A percentile compares a stretch with the other conserved stretches of the same genome.
Conservation (phyloP, 1,284 basidiomycete genomes). For the Austroboletus niveus region DNA sequence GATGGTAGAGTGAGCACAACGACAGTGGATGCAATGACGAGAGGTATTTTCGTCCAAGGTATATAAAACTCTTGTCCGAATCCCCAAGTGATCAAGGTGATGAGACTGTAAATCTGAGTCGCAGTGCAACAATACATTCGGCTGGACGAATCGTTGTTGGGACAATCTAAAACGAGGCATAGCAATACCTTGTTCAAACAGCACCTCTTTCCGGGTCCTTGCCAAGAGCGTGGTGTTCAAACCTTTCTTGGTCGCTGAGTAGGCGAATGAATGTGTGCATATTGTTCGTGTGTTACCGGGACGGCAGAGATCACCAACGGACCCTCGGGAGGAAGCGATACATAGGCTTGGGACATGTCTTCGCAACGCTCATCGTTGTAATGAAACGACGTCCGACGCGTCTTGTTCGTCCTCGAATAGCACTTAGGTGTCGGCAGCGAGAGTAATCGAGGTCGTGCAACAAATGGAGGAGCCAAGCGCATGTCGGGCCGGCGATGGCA, state of each 20-base stretch:
- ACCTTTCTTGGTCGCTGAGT: constrained; percentile 13
- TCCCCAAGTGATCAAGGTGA: background rate
- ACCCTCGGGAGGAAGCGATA: constrained; percentile 30
- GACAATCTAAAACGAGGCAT: too few relatives aligned
- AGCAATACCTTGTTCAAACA: constrained; percentile 23
- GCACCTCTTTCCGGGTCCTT: constrained; percentile 18
- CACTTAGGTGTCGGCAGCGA: constrained; percentile 18
- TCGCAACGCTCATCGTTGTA: constrained; percentile 19
- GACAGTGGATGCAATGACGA: background rate
- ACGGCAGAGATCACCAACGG: constrained; percentile 21
- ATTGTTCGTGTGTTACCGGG: constrained; percentile 22
- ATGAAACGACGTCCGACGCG: constrained; percentile 13
- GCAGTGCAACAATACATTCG: background rate
- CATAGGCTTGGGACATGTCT: constrained; percentile 30
- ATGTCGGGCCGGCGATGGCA: constrained; percentile 6
- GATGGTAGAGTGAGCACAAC: background rate
- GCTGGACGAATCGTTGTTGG: too few relatives aligned
- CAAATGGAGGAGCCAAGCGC: constrained; percentile 11
- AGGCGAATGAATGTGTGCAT: constrained; percentile 25
- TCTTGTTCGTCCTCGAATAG: constrained; percentile 4
- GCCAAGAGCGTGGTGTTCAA: constrained; percentile 12
- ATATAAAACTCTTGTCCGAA: background rate
- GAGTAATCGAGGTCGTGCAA: constrained; percentile 23
- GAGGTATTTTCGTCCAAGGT: constrained; percentile 3
- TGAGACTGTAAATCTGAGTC: constrained; percentile 1